Conservation (phyloP, 306 rosid genomes). For the Quercus gilva region DNA sequence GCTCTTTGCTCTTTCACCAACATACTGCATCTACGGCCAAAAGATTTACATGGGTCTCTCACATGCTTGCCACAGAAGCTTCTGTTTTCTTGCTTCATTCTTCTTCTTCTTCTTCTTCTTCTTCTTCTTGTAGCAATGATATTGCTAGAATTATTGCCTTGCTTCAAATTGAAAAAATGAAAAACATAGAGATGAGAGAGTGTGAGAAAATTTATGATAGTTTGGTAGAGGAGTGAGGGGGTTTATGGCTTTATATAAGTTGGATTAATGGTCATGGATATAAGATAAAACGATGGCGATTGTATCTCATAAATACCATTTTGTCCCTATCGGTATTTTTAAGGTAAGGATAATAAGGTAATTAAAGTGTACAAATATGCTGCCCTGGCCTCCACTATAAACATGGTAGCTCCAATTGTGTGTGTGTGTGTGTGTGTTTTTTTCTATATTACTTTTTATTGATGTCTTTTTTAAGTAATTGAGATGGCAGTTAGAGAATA, state of each 20-base stretch:
- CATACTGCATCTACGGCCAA: constrained; percentile 52
- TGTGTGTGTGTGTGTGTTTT: not conserved
- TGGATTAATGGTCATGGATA: not conserved
- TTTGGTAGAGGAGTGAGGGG: not conserved
- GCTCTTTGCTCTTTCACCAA: constrained; percentile 72
- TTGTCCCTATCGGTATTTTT: not conserved
- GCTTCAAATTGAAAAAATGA: not conserved
- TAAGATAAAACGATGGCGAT: not conserved
- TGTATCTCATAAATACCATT: not conserved
- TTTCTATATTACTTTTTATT: not conserved
- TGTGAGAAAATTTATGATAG: not conserved
- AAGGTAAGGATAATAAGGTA: not conserved
- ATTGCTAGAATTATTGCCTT: not conserved
- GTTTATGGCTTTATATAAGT: not conserved
- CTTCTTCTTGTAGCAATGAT: not conserved
- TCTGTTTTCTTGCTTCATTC: constrained; percentile 23
- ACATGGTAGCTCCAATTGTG: constrained; percentile 9
- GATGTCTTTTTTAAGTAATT: not conserved
- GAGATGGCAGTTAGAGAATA: constrained; percentile 7
- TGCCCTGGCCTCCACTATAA: constrained; percentile 17
- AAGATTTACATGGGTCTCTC: constrained; percentile 40
- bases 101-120: constrained; percentile 16
- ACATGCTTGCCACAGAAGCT: constrained; percentile 36
- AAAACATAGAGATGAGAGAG: not conserved
- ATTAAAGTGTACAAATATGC: not conserved